Conservation (phyloP, 1,284 basidiomycete species). For the Takashimella tepidaria region DNA sequence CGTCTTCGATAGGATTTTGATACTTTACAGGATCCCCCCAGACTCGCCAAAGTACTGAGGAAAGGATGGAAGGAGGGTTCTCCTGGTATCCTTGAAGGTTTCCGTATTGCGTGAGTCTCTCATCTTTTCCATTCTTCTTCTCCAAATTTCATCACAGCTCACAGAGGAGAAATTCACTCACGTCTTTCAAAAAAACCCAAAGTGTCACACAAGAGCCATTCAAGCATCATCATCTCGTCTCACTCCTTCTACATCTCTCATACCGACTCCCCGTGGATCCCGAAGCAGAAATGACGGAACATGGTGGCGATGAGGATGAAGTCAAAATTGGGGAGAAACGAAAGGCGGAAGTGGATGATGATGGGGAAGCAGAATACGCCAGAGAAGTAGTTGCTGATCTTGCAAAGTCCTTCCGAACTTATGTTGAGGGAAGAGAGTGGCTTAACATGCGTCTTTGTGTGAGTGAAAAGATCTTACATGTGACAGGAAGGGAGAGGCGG, state of each 20-base stretch:
- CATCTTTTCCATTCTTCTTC: too few species aligned
- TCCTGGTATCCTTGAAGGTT: conserved; percentile 58
- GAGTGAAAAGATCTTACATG: conserved; percentile 48
- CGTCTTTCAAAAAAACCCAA: conserved; percentile 8
- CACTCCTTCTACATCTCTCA: conserved; percentile 67
- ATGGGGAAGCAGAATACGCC: conserved; percentile 55
- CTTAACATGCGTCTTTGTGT: conserved; percentile 78
- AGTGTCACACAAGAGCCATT: conserved; percentile 83
- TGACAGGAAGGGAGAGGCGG: too few species aligned
- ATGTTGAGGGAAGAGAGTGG: conserved; percentile 82
- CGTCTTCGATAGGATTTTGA: conserved; percentile 28
- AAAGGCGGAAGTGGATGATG: conserved; percentile 28
- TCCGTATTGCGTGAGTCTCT: conserved; percentile 61
- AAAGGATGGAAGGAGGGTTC: conserved; percentile 60
- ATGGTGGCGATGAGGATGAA: conserved; percentile 41
- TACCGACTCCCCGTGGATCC: conserved; percentile 41
- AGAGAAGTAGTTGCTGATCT: conserved; percentile 78
- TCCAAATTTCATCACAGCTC: too few species aligned
- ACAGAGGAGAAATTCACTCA: too few species aligned
- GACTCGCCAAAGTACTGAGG: conserved; percentile 61
- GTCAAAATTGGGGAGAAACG: conserved; percentile 30
- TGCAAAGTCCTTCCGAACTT: conserved; percentile 77
- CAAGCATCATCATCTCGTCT: conserved; percentile 83
- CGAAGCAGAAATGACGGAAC: conserved; percentile 22
- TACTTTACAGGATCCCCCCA: conserved; percentile 61